Conservation (phyloP, 2,329 filamentous ascomycete species). For the Apiospora koreana region DNA sequence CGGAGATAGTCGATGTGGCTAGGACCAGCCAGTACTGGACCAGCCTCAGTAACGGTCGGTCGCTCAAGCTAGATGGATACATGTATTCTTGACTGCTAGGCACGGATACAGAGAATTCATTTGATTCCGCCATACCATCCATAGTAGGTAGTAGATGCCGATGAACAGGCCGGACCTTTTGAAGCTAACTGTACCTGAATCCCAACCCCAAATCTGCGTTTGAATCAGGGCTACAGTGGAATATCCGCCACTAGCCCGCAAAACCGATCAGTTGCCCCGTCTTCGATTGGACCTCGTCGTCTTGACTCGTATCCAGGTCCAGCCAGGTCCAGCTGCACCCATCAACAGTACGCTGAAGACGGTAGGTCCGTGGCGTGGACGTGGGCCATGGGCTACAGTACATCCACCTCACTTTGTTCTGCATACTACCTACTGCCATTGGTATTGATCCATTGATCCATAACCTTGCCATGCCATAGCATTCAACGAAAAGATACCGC, state of each 20-base stretch:
- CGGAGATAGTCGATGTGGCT: neutral
- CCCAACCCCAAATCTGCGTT: neutral
- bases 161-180: neutral
- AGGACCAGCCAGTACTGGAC: neutral
- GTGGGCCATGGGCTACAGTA: neutral
- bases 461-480: neutral
- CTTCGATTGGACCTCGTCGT: neutral
- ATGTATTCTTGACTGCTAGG: neutral
- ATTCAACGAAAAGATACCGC: neutral
- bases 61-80: neutral
- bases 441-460: neutral
- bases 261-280: constrained; percentile 1
- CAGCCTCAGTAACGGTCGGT: neutral
- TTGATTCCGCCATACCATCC: no score
- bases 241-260: constrained; percentile 3
- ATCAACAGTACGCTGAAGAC: neutral
- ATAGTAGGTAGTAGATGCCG: neutral
- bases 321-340: neutral
- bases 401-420: neutral
- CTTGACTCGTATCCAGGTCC: constrained; percentile 1
- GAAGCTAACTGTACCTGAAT: neutral
- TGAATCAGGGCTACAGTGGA: neutral
- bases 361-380: neutral
- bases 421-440: no score
- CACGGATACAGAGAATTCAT: neutral